Evolutionary conservation across 75 land plant species (phyloP).

Genomic region (Picea sitchensis): DNA sequence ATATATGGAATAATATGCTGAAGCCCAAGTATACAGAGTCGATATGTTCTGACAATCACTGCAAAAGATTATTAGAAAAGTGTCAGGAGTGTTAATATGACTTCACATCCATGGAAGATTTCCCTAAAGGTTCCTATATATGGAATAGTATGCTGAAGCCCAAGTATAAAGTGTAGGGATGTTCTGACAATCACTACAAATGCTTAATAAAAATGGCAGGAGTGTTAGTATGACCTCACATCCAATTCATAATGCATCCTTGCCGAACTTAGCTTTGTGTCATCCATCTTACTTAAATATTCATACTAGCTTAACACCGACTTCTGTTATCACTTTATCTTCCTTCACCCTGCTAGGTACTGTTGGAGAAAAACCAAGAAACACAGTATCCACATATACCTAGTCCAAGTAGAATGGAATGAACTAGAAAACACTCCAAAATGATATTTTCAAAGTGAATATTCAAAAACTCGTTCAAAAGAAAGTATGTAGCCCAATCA

Average conservation of each 20-base stretch:
- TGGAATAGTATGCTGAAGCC: no score
- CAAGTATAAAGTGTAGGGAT: neutral
- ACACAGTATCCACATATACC: neutral
- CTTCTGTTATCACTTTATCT: neutral
- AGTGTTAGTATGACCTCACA: neutral
- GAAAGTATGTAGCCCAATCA: no score
- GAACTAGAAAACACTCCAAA: neutral
- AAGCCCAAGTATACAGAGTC: no score
- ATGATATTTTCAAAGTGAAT: neutral
- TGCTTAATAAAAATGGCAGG: neutral
- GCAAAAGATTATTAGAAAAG: neutral
- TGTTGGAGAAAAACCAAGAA: neutral
- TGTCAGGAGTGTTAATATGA: neutral
- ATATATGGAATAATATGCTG: no score
- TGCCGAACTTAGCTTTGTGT: neutral
- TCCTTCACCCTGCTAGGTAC: neutral
- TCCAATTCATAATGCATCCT: neutral
- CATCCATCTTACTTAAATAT: neutral
- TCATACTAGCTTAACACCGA: neutral
- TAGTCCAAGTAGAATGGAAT: neutral
- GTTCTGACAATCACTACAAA: neutral
- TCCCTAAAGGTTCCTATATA: no score
- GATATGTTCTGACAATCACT: neutral
- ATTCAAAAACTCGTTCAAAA: neutral
- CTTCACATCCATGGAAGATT: neutral